Conservation (phyloP, 139 green algal genomes). For the Chlamydomonas eustigma region DNA sequence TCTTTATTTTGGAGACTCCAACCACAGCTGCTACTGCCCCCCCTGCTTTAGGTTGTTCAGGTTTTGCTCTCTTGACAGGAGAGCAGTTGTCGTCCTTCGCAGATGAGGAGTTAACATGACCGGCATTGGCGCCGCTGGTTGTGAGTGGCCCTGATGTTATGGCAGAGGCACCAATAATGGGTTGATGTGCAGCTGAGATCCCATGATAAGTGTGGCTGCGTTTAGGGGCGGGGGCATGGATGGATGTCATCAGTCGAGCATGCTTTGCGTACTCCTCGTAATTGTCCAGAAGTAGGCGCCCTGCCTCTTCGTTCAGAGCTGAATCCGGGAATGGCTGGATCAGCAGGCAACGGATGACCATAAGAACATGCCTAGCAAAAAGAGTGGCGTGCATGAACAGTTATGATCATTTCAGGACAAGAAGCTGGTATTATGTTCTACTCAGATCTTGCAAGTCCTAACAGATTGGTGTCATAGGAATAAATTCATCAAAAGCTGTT, state of each 20-base stretch:
- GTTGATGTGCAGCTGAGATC: too few species aligned
- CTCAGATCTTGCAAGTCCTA: too few species aligned
- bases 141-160: conserved; percentile 66
- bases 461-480: too few species aligned
- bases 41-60: conserved; percentile 47
- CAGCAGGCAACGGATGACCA: conserved; percentile 90
- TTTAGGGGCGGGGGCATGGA: conserved; percentile 37
- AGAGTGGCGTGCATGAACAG: not conserved
- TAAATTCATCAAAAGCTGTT: too few species aligned
- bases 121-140: conserved; percentile 65
- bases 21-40: conserved; percentile 20
- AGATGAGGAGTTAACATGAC: conserved; percentile 1
- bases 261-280: conserved; percentile 83
- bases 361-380: conserved; percentile 16
- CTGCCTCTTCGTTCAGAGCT: conserved; percentile 96
- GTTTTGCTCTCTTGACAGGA: conserved; percentile 55
- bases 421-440: too few species aligned
- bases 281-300: conserved; percentile 86
- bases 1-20: conserved; percentile 59
- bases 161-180: conserved; percentile 18
- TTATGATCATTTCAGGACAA: too few species aligned
- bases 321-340: conserved; percentile 96
- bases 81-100: conserved; percentile 18
- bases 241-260: conserved; percentile 87
- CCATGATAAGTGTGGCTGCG: too few species aligned